A percentile compares a stretch with the other conserved stretches of the same genome.
Evolutionary conservation across 192 early-diverging fungal genomes (phyloP).

Genomic region (Cetraspora pellucida): DNA sequence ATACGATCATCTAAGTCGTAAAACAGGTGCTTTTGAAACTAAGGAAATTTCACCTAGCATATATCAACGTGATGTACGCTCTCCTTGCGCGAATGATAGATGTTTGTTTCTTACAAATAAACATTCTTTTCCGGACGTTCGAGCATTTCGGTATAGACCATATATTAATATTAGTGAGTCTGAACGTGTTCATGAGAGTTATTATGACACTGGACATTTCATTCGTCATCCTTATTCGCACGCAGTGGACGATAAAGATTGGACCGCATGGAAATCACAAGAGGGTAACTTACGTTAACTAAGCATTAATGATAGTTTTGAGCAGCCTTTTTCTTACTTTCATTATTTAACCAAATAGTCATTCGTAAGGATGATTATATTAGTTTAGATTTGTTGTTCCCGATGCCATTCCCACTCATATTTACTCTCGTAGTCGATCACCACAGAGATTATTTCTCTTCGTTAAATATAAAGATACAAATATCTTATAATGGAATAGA

Average conservation of each 20-base stretch:
- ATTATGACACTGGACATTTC: slow-evolving; percentile 42
- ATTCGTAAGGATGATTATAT: slow-evolving; percentile 56
- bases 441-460: slow-evolving; percentile 31
- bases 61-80: slow-evolving; percentile 47
- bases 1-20: slow-evolving; percentile 39
- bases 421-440: slow-evolving; percentile 26
- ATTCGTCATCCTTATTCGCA: slow-evolving; percentile 45
- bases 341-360: slow-evolving; percentile 35
- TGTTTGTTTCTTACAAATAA: slow-evolving; percentile 60
- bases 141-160: slow-evolving; percentile 52
- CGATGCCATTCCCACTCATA: slow-evolving; percentile 36
- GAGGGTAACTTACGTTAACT: slow-evolving; percentile 34
- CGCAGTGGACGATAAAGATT: slow-evolving; percentile 55
- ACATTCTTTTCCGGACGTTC: slow-evolving; percentile 49
- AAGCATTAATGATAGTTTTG: neutral
- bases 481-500: slow-evolving; percentile 45
- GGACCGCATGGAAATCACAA: slow-evolving; percentile 49
- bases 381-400: slow-evolving; percentile 57
- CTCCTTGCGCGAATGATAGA: slow-evolving; percentile 54
- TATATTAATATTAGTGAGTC: slow-evolving; percentile 51
- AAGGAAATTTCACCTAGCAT: slow-evolving; percentile 47
- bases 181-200: slow-evolving; percentile 51
- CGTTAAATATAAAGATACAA: slow-evolving; percentile 37
- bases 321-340: neutral
- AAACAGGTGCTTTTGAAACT: slow-evolving; percentile 39